phyloP scores from a whole-genome alignment of 2,329 filamentous ascomycete species.

The Chrysoporthe puriensis region DNA sequence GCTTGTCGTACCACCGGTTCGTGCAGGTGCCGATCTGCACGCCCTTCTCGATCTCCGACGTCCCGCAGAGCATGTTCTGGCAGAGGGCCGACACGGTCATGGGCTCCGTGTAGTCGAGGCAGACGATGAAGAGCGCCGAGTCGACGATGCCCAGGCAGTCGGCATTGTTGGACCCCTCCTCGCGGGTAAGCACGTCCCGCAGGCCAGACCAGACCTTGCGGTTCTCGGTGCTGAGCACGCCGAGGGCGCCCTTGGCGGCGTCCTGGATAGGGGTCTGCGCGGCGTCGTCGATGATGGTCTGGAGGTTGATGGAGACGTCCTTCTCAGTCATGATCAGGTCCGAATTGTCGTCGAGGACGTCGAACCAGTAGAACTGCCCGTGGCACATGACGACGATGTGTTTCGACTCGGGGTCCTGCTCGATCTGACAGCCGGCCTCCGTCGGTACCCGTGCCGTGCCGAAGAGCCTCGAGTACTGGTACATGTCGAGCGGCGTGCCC shows the following conservation, averaged over 20 bases:
- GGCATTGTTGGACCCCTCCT: conserved; percentile 89
- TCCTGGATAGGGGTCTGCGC: conserved; percentile 88
- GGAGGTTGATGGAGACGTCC: conserved; percentile 87
- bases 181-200: conserved; percentile 82
- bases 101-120: conserved; percentile 90
- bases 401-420: conserved; percentile 89
- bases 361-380: conserved; percentile 98
- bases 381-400: conserved; percentile 92
- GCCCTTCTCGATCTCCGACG: conserved; percentile 86
- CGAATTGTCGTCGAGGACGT: conserved; percentile 90
- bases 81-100: conserved; percentile 81
- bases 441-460: conserved; percentile 94
- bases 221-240: conserved; percentile 94
- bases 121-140: conserved; percentile 88
- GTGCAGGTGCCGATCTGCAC: conserved; percentile 98
- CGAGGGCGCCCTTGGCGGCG: conserved; percentile 90
- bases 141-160: conserved; percentile 96
- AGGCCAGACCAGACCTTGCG: conserved; percentile 94
- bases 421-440: conserved; percentile 92
- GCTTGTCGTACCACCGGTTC: conserved; percentile 98
- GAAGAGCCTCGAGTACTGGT: conserved; percentile 94
- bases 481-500: conserved; percentile 91
- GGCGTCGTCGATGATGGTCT: conserved; percentile 91
- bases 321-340: conserved; percentile 98
- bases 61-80: conserved; percentile 98